These are phyloP conservation scores for Chaetomium tenue DNA, from an alignment of 495 filamentous ascomycete genomes.

Conservation along the genomic window DNA sequence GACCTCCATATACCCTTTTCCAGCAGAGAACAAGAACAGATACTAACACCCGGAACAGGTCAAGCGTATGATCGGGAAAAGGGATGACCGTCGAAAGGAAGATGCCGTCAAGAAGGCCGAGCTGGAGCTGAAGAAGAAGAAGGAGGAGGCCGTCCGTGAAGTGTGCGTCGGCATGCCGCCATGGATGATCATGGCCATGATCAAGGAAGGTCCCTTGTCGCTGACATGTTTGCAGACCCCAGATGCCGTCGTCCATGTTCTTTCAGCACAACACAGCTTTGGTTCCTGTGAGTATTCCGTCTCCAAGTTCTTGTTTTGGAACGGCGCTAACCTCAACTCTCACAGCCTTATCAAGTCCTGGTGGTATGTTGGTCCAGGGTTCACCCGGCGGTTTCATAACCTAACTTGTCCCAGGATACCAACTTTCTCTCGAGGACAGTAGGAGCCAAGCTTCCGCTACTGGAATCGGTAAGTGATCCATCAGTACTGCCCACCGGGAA, in stretches of 20 bases:
- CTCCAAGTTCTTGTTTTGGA: not conserved
- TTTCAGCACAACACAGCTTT: slow-evolving; percentile 92
- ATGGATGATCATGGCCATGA: not conserved
- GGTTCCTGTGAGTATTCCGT: slow-evolving; percentile 51
- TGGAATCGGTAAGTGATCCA: slow-evolving; percentile 55
- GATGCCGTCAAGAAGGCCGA: slow-evolving; percentile 56
- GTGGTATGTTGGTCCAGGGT: slow-evolving; percentile 21
- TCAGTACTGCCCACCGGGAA: not conserved
- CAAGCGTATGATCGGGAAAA: slow-evolving; percentile 61
- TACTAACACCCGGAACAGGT: slow-evolving; percentile 43
- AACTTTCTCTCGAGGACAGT: slow-evolving; percentile 94
- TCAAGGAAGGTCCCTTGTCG: slow-evolving; percentile 6
- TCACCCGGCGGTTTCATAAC: not conserved
- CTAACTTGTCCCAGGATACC: slow-evolving; percentile 56
- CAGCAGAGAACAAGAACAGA: not conserved
- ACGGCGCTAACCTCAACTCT: slow-evolving; percentile 15
- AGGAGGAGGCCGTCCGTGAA: slow-evolving; percentile 61
- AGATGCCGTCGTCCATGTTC: slow-evolving; percentile 85
- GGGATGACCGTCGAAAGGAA: slow-evolving; percentile 59
- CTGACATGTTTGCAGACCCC: slow-evolving; percentile 50
- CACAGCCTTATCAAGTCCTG: slow-evolving; percentile 35
- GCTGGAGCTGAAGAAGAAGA: slow-evolving; percentile 57
- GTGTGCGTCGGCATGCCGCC: slow-evolving; percentile 46
- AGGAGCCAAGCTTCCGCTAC: slow-evolving; percentile 81
- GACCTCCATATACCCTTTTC: slow-evolving; percentile 8